These are phyloP conservation scores for Septoria linicola DNA, from an alignment of 2,329 filamentous ascomycete species.

Conservation along the genomic window DNA sequence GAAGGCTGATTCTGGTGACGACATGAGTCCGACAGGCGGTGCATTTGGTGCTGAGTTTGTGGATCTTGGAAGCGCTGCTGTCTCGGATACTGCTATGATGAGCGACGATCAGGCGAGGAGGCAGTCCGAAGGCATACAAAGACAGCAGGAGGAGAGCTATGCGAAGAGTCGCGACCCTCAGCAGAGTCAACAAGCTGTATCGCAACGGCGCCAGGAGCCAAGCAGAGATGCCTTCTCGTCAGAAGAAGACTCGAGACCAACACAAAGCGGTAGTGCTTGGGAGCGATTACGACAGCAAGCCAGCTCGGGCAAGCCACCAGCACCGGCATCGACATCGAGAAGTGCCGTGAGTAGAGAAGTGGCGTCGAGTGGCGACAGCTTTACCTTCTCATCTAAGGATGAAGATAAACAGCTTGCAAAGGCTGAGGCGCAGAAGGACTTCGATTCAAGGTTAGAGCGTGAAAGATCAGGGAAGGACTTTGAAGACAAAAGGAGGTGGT, in stretches of 20 bases:
- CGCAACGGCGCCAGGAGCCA: neutral
- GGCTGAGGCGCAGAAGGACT: conserved; percentile 50
- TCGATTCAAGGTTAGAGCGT: conserved; percentile 50
- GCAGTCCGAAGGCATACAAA: conserved; percentile 12
- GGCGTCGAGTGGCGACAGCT: conserved; percentile 44
- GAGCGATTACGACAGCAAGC: conserved; percentile 44
- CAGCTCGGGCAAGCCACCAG: conserved; percentile 22
- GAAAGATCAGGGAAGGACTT: conserved; percentile 51
- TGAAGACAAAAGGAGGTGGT: conserved; percentile 21
- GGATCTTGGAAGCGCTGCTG: conserved; percentile 26
- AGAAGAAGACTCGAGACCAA: conserved; percentile 7
- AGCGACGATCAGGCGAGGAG: conserved; percentile 33
- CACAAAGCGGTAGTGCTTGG: conserved; percentile 43
- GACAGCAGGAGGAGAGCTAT: conserved; percentile 17
- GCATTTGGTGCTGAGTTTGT: conserved; percentile 36
- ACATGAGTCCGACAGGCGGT: conserved; percentile 44
- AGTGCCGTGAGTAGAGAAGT: conserved; percentile 30
- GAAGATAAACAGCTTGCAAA: conserved; percentile 47
- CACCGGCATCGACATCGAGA: conserved; percentile 27
- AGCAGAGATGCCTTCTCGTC: neutral
- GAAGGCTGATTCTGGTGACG: conserved; percentile 32
- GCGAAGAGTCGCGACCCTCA: neutral
- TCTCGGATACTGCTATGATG: conserved; percentile 31
- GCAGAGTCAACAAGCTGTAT: neutral
- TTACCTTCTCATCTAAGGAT: conserved; percentile 45